phyloP scores from a whole-genome alignment of 371 early-diverging fungal genomes.

The Catenaria anguillulae region DNA sequence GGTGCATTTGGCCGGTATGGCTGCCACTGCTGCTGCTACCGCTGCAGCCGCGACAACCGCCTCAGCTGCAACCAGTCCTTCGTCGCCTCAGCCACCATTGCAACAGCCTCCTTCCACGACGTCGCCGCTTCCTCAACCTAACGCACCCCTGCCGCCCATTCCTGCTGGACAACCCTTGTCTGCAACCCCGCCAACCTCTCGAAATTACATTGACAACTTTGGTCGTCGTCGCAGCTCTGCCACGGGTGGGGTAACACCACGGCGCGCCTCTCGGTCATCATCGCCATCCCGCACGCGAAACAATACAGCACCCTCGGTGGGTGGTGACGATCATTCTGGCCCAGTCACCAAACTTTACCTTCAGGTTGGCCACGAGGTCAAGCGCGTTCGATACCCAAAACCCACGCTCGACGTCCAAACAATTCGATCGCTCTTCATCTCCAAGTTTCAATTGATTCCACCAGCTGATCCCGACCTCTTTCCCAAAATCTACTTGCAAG shows the following conservation, averaged over 20 bases:
- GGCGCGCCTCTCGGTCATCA: too few species aligned
- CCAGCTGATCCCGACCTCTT: not conserved
- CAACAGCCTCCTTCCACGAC: too few species aligned
- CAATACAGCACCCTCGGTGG: too few species aligned
- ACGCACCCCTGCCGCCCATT: too few species aligned
- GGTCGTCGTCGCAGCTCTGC: too few species aligned
- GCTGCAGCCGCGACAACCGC: not conserved
- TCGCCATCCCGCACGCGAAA: not conserved
- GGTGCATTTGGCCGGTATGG: not conserved
- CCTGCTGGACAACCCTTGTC: too few species aligned
- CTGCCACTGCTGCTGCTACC: too few species aligned
- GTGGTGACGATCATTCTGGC: too few species aligned
- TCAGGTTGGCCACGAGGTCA: not conserved
- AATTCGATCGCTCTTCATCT: not conserved
- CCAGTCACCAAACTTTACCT: not conserved
- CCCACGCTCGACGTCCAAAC: not conserved
- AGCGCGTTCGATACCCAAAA: not conserved
- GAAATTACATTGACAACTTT: too few species aligned
- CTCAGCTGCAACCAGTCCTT: not conserved
- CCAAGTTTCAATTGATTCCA: not conserved
- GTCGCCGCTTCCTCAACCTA: too few species aligned
- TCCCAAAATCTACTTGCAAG: not conserved
- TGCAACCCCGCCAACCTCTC: too few species aligned
- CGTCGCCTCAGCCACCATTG: too few species aligned
- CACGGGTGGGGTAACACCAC: not conserved